Base-by-base conservation (phyloP, 31 red algal species). In the Endocladia muricata region DNA sequence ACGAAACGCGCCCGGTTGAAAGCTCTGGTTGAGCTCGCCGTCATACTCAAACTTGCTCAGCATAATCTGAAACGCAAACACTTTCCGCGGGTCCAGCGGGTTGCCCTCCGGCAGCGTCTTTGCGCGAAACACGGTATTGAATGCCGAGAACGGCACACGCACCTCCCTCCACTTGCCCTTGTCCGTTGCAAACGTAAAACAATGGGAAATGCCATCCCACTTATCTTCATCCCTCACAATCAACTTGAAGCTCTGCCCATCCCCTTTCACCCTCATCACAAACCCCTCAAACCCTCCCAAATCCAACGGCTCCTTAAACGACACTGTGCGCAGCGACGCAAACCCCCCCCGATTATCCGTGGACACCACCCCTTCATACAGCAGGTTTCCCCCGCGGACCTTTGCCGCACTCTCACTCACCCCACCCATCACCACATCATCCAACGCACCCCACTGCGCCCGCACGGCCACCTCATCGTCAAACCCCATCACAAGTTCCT, bases 41-140 rank as follows among this genome's bases (percentile, higher is more conserved):
- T 98, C 95, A 70, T 98, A 98, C 69, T 98, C 95, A 83, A 98
- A 98, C 57, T 98, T 98, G 41, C 91, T 94, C 67, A 93, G 85
- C 95, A 98, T 98, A 30, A 98, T 31, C 65, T 98, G 95, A 49
- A 98, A 73, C 22, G 91, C 82, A 29, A 60, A 75, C 15, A 98
- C 72, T 6, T 35, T 43, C 21, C 25, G 43, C 23, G 81, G 70
- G 70, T 98, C 68, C 2, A 94, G 11, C 15, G 60, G 54, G 15
- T 43, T 28, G 13, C 70, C 88, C 1, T 81, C 66, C 2, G 48
- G 26, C 47, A 86, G 19, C 1, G 91, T 94, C 29, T 90, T 90
- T 2, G 80, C 91, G 15, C 95, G 86, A 61, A 98, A 94, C 21
- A 98, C 95, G 34, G 95, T 74, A n/a, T 59, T 59, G 68, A 98